These are phyloP conservation scores for Arthrocladium fulminans DNA, from an alignment of 2,329 filamentous ascomycete species.

Conservation along the genomic window DNA sequence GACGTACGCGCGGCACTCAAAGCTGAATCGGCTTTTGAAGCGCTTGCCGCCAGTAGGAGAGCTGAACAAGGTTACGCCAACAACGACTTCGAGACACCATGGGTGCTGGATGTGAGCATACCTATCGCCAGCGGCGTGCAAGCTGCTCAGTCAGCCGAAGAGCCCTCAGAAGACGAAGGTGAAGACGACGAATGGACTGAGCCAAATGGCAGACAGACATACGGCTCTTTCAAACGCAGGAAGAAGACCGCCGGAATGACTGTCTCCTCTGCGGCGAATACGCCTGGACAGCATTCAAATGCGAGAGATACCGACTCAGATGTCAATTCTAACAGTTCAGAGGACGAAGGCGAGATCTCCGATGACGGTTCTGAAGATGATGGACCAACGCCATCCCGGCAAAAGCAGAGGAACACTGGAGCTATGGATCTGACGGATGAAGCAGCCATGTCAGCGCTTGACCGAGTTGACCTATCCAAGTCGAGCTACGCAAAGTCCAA, in stretches of 20 bases:
- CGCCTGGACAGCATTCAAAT: background rate
- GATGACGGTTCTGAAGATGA: slow-evolving; percentile 1
- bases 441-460: slow-evolving; percentile 4
- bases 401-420: background rate
- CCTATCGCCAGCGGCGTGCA: background rate
- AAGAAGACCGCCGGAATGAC: background rate
- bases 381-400: background rate
- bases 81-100: slow-evolving; percentile 15
- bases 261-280: background rate
- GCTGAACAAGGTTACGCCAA: background rate
- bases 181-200: slow-evolving; percentile 12
- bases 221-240: slow-evolving; percentile 16
- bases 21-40: slow-evolving; percentile 6
- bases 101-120: slow-evolving; percentile 17
- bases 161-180: slow-evolving; percentile 3
- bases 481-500: slow-evolving; percentile 9
- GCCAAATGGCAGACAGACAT: slow-evolving; percentile 17
- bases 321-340: background rate
- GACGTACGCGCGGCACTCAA: slow-evolving; percentile 3
- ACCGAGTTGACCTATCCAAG: slow-evolving; percentile 3
- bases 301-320: background rate
- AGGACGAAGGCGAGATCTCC: slow-evolving; percentile 1
- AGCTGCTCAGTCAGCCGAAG: background rate
- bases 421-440: slow-evolving; percentile 4
- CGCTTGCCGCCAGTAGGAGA: background rate